These are phyloP conservation scores for Tausonia pullulans DNA, from an alignment of 1,284 basidiomycete species.

Conservation along the genomic window DNA sequence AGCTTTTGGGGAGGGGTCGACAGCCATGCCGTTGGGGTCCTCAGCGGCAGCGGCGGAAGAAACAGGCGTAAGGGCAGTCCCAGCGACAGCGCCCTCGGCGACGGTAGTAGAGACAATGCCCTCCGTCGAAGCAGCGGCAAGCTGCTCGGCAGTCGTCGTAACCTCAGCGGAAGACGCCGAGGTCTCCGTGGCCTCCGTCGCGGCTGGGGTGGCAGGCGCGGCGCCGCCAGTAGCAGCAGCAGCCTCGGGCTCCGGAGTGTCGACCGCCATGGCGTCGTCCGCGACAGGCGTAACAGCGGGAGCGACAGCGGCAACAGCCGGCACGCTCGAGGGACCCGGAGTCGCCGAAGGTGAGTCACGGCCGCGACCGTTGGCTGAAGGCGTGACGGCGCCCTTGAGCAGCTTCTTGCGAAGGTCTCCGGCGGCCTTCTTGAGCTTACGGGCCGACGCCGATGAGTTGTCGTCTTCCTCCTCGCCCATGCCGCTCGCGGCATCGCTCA, in stretches of 20 bases:
- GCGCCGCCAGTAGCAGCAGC: constrained; percentile 21
- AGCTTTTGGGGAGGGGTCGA: too few relatives aligned
- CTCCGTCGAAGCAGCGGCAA: too few relatives aligned
- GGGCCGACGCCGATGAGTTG: constrained; percentile 33
- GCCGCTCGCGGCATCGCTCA: constrained; percentile 34
- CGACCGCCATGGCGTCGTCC: constrained; percentile 19
- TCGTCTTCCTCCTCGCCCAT: constrained; percentile 36
- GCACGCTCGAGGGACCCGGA: neutral
- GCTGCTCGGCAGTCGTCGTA: too few relatives aligned
- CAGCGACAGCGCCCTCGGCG: too few relatives aligned
- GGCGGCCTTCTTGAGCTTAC: constrained; percentile 34
- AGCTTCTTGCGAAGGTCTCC: constrained; percentile 67
- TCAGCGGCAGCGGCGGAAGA: too few relatives aligned
- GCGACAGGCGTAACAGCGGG: neutral
- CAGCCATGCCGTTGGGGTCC: too few relatives aligned
- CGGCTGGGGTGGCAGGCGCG: neutral
- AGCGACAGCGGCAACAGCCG: neutral
- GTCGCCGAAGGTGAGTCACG: neutral
- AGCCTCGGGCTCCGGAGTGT: constrained; percentile 16
- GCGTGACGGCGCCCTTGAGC: constrained; percentile 44
- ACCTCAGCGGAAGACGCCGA: too few relatives aligned
- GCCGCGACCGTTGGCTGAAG: constrained; percentile 4
- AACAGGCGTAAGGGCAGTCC: too few relatives aligned
- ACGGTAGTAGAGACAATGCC: too few relatives aligned
- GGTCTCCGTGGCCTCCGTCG: too few relatives aligned